Percentiles rank a stretch among this genome's conserved stretches.
These are phyloP conservation scores for Reutealis trisperma DNA, from an alignment of 345 rosid genomes.

Conservation along the genomic window DNA sequence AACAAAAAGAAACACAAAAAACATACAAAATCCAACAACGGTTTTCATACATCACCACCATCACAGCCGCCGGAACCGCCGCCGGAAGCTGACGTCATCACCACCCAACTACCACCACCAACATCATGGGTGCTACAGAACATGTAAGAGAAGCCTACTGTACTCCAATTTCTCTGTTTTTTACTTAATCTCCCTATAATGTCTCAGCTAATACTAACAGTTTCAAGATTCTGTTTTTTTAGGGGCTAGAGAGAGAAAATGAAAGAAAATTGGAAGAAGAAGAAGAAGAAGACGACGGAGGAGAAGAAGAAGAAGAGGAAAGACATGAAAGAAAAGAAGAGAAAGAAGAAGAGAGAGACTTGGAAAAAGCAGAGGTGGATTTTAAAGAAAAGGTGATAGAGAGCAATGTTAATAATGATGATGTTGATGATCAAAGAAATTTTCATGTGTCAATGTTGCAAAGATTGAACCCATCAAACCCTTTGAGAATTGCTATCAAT, in stretches of 20 bases:
- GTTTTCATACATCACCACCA: constrained; percentile 20
- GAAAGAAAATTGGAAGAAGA: constrained; percentile 27
- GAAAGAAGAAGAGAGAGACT: constrained; percentile 33
- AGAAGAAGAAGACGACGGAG: constrained; percentile 11
- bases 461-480: constrained; percentile 76
- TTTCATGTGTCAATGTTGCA: constrained; percentile 58
- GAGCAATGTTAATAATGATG: not conserved
- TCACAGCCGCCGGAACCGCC: constrained; percentile 23
- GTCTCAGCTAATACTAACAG: constrained; percentile 10
- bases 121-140: constrained; percentile 54
- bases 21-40: constrained; percentile 22
- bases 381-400: constrained; percentile 30
- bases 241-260: constrained; percentile 50
- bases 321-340: constrained; percentile 11
- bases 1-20: constrained; percentile 12
- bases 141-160: constrained; percentile 33
- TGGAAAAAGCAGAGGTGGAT: constrained; percentile 53
- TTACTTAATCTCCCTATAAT: not conserved
- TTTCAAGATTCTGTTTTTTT: constrained; percentile 7
- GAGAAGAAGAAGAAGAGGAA: constrained; percentile 14
- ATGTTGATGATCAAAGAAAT: constrained; percentile 22
- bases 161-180: not conserved
- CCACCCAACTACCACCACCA: constrained; percentile 21
- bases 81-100: constrained; percentile 40
- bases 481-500: constrained; percentile 65